Evolutionary conservation across 176 grass and related monocot species (phyloP).

Genomic region (Lolium multiflorum): DNA sequence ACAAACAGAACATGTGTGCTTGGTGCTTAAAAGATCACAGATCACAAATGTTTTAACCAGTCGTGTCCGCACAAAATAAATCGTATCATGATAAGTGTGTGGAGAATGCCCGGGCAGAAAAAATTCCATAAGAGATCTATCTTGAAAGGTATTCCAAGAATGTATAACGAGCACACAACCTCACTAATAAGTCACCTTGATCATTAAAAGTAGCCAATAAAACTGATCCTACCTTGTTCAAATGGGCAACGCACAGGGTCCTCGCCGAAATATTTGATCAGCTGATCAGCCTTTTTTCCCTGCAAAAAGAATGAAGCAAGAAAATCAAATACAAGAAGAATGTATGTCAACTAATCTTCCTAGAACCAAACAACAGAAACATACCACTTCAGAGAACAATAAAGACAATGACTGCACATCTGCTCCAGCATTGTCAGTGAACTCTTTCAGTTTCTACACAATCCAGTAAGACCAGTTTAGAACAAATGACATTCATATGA

Average conservation of each 20-base stretch:
- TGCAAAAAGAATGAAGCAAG: slow-evolving; percentile 40
- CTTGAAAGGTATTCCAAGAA: background rate
- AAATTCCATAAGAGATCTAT: slow-evolving; percentile 19
- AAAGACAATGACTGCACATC: slow-evolving; percentile 82
- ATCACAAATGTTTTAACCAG: slow-evolving; percentile 18
- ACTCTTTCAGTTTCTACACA: slow-evolving; percentile 89
- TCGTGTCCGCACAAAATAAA: background rate
- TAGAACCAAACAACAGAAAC: slow-evolving; percentile 25
- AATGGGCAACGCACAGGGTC: slow-evolving; percentile 97
- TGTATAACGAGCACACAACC: background rate
- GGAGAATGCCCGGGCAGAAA: background rate
- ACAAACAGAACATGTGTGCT: slow-evolving; percentile 29
- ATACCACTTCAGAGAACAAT: slow-evolving; percentile 90
- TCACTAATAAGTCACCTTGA: background rate
- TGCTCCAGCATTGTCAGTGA: slow-evolving; percentile 81
- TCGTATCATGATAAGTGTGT: background rate
- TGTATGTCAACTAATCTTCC: slow-evolving; percentile 16
- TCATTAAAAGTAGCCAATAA: background rate
- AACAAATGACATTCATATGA: background rate
- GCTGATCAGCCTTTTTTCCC: slow-evolving; percentile 92
- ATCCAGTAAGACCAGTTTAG: slow-evolving; percentile 35
- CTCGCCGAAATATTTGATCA: slow-evolving; percentile 96
- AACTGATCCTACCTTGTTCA: slow-evolving; percentile 79
- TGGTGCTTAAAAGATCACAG: background rate
- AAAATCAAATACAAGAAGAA: slow-evolving; percentile 36